A percentile compares a stretch with the other conserved stretches of the same genome.
Conservation (phyloP, 2,329 filamentous ascomycete genomes). For the Colletotrichum liaoningense region DNA sequence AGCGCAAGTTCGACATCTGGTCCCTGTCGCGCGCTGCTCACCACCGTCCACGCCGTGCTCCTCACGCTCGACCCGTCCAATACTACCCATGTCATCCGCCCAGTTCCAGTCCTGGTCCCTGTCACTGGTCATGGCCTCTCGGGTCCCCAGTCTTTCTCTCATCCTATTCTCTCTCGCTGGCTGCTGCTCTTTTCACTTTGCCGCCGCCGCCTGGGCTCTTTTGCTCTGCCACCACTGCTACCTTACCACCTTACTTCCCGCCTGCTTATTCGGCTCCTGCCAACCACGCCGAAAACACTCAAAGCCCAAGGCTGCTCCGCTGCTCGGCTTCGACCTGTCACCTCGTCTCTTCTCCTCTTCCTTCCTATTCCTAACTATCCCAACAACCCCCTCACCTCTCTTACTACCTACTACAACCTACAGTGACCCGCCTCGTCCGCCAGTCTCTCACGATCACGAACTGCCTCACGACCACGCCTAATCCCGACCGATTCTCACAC, state of each 20-base stretch:
- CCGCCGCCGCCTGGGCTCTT: constrained; percentile 8
- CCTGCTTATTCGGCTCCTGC: constrained; percentile 13
- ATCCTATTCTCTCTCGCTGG: constrained; percentile 18
- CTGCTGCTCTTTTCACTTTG: constrained; percentile 24
- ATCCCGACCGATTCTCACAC: background rate
- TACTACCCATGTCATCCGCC: constrained; percentile 32
- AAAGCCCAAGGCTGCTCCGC: constrained; percentile 19
- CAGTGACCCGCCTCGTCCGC: background rate
- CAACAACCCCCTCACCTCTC: background rate
- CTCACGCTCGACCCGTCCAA: constrained; percentile 24
- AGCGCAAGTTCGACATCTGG: constrained; percentile 13
- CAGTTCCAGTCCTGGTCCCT: constrained; percentile 30
- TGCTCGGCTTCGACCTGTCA: background rate
- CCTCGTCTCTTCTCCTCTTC: background rate
- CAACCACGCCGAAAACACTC: constrained; percentile 31
- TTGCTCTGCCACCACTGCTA: background rate
- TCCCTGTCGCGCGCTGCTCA: constrained; percentile 18
- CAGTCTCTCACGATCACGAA: constrained; percentile 19
- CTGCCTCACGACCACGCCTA: background rate
- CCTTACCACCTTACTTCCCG: background rate
- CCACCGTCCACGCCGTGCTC: too few species aligned
- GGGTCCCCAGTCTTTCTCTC: constrained; percentile 26
- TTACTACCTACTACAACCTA: background rate
- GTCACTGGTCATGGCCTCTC: constrained; percentile 6
- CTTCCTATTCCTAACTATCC: constrained; percentile 6